Conservation (phyloP, 345 rosid species). For the Euphorbia tirucalli region DNA sequence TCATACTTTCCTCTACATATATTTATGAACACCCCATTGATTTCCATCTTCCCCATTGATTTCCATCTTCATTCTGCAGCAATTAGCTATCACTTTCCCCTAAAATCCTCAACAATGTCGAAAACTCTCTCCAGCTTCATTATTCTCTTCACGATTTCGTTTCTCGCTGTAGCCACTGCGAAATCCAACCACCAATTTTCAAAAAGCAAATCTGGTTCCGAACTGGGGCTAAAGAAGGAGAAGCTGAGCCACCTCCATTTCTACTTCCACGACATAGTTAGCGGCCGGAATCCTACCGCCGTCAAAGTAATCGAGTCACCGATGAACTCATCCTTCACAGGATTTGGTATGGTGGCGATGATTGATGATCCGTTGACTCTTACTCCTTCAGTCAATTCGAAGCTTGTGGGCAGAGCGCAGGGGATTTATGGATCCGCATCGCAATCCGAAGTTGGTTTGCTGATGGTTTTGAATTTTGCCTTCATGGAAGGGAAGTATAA, state of each 20-base stretch:
- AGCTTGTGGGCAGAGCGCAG: conserved; percentile 29
- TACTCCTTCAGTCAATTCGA: conserved; percentile 21
- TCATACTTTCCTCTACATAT: too few relatives aligned
- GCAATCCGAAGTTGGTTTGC: conserved; percentile 6
- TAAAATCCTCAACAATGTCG: background rate
- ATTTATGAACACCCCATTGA: too few relatives aligned
- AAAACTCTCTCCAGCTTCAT: background rate
- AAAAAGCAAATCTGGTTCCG: background rate
- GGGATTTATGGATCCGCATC: conserved; percentile 21
- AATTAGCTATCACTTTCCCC: too few relatives aligned
- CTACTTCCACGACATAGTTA: conserved; percentile 40
- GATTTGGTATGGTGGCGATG: conserved; percentile 20
- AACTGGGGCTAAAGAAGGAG: conserved; percentile 15
- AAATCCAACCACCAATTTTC: background rate
- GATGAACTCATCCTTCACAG: background rate
- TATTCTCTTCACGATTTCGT: background rate
- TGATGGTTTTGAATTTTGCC: conserved; percentile 20
- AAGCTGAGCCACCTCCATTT: conserved; percentile 47
- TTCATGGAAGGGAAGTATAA: conserved; percentile 27
- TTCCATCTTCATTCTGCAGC: too few relatives aligned
- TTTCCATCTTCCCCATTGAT: too few relatives aligned
- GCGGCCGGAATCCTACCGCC: conserved; percentile 29
- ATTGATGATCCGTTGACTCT: conserved; percentile 23
- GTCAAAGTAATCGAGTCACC: conserved; percentile 30
- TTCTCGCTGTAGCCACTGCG: background rate